phyloP scores from a whole-genome alignment of 495 filamentous ascomycete species.

The Daldinia decipiens region DNA sequence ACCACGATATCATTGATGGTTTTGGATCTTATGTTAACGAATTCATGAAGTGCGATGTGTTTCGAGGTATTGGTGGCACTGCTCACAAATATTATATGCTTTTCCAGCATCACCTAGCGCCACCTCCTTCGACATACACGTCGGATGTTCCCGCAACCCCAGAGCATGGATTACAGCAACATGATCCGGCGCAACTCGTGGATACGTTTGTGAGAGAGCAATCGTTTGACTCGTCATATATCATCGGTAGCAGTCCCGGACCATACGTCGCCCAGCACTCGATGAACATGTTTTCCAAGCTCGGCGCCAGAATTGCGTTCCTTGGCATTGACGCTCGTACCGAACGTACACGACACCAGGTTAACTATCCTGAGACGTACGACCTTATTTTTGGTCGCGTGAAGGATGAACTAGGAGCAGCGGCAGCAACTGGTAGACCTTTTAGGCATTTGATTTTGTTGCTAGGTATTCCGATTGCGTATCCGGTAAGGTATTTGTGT shows the following conservation, averaged over 20 bases:
- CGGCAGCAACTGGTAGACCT: conserved; percentile 60
- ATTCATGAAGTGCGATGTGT: conserved; percentile 92
- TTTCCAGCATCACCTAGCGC: conserved; percentile 91
- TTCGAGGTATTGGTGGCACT: conserved; percentile 87
- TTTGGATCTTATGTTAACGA: conserved; percentile 93
- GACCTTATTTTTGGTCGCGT: conserved; percentile 80
- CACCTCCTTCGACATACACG: conserved; percentile 83
- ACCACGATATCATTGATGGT: conserved; percentile 91
- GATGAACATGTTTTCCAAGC: conserved; percentile 79
- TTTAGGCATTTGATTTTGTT: conserved; percentile 88
- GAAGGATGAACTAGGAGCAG: conserved; percentile 67
- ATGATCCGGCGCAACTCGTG: conserved; percentile 73
- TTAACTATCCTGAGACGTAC: conserved; percentile 93
- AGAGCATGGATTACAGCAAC: conserved; percentile 55
- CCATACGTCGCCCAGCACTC: conserved; percentile 84
- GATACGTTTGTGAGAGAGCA: conserved; percentile 73
- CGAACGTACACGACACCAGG: conserved; percentile 89
- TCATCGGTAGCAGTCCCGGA: conserved; percentile 79
- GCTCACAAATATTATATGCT: conserved; percentile 92
- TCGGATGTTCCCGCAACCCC: conserved; percentile 56
- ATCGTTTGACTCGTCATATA: conserved; percentile 74
- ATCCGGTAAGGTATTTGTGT: conserved; percentile 64
- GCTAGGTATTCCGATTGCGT: conserved; percentile 92
- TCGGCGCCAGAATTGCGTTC: conserved; percentile 88
- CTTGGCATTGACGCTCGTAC: conserved; percentile 89